phyloP scores from a whole-genome alignment of 2,329 filamentous ascomycete species.

The Arthrinium phaeospermum region DNA sequence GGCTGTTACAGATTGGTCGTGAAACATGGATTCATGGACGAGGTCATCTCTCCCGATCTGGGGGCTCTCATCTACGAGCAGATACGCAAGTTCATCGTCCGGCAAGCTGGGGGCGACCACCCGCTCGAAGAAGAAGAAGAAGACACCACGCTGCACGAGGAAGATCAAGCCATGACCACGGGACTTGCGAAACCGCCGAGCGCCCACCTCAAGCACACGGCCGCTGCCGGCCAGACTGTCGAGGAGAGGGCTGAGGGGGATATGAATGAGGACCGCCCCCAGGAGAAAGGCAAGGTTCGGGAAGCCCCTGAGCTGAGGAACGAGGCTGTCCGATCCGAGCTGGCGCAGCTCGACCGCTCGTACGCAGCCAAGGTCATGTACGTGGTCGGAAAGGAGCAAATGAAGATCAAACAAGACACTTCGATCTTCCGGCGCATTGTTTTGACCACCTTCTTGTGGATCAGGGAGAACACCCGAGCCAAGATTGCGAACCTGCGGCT shows the following conservation, averaged over 20 bases:
- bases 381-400: conserved; percentile 66
- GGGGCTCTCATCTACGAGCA: conserved; percentile 65
- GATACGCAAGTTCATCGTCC: conserved; percentile 55
- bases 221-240: background rate
- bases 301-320: conserved; percentile 33
- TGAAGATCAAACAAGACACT: conserved; percentile 52
- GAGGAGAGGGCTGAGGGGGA: conserved; percentile 22
- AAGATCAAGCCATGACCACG: conserved; percentile 22
- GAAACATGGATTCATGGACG: conserved; percentile 75
- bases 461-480: conserved; percentile 68
- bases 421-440: conserved; percentile 50
- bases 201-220: conserved; percentile 24
- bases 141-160: conserved; percentile 19
- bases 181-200: conserved; percentile 22
- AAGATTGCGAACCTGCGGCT: conserved; percentile 70
- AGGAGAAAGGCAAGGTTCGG: conserved; percentile 16
- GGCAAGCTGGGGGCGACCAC: conserved; percentile 33
- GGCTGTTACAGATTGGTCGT: conserved; percentile 73
- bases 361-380: conserved; percentile 57
- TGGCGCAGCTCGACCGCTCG: conserved; percentile 51
- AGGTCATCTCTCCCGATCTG: conserved; percentile 70
- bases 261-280: conserved; percentile 22
- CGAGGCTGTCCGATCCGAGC: conserved; percentile 41
- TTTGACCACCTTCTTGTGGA: conserved; percentile 65
- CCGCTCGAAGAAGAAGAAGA: conserved; percentile 23